Base-by-base conservation (phyloP, 2,329 filamentous ascomycete species). In the Remersonia thermophila region DNA sequence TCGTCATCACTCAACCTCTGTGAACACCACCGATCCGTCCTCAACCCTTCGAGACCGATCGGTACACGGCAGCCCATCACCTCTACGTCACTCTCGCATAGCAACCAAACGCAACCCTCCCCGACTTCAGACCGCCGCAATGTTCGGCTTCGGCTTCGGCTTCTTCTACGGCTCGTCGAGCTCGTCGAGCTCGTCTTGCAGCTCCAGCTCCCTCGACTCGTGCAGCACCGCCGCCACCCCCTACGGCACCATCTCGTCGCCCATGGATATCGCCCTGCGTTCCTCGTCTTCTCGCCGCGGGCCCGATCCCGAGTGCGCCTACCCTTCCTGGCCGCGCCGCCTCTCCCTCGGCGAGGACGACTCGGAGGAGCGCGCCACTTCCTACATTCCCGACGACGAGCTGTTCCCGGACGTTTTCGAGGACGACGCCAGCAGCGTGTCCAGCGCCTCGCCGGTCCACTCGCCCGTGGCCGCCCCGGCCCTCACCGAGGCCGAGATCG, bases 321-420 rank as follows among this genome's bases (percentile, higher is more conserved):
- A 66, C 46, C 71, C 71, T 18, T 73, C 68, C 16, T 76, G 71
- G 71, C 70, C 71, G 17, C 65, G 69, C 39, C 62, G 71, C 29
- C 59, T 63, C 12, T 71, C 68, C 27, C 63, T 75, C 41, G 60
- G 59, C 35, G 59, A 62, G 45, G 56, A 56, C 36, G 54, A 59
- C 46, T 51, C 51, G 36, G 54, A 61, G 32, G 56, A 62, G 45
- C 63, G 65, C 40, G 65, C 69, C 13, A 67, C 67, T 3, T 71
- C 70, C 1, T 74, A 66, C 55, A 62, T 78, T 44, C 75, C 72
- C 29, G 74, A 79, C 59, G 74, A 78, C 56, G 74, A 78, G 48
- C 67, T 78, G 37, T 69, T 73, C 55, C 7, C 62, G 52, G 62
- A 66, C 46, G 56, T 62, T 45, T 63, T 66, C 38, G 66, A 71